Evolutionary conservation across 2,329 filamentous ascomycete genomes (phyloP).

Genomic region (Colletotrichum abscissum): DNA sequence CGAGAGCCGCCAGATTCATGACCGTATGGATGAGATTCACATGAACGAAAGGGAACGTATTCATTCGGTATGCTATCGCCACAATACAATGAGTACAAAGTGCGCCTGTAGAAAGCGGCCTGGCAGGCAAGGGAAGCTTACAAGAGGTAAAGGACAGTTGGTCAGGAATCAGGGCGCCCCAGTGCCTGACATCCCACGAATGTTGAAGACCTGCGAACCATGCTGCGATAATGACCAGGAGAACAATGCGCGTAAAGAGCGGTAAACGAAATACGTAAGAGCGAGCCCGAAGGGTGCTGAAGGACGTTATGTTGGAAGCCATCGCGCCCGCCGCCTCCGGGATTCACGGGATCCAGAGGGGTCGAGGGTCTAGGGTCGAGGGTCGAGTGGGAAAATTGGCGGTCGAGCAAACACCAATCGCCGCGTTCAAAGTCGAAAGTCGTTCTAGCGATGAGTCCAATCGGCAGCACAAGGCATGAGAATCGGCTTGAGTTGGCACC

Average conservation of each 20-base stretch:
- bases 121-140: constrained; percentile 55
- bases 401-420: neutral
- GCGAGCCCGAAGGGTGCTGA: constrained; percentile 79
- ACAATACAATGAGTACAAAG: neutral
- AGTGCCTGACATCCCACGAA: constrained; percentile 78
- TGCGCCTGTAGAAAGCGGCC: neutral
- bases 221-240: constrained; percentile 63
- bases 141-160: constrained; percentile 78
- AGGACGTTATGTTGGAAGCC: constrained; percentile 43
- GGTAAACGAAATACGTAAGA: constrained; percentile 89
- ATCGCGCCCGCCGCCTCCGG: constrained; percentile 15
- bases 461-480: neutral
- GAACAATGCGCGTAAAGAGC: constrained; percentile 81
- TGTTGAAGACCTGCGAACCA: constrained; percentile 78
- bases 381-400: neutral
- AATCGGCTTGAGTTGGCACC: neutral
- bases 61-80: constrained; percentile 84
- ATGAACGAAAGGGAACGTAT: constrained; percentile 92
- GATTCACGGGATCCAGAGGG: neutral
- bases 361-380: neutral
- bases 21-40: constrained; percentile 82
- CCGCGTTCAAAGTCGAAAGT: neutral
- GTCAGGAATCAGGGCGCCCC: constrained; percentile 83
- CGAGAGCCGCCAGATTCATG: constrained; percentile 82
- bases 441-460: neutral